Evolutionary conservation across 352 stramenopile species (phyloP).

Genomic region (Elongisporangium undulatum): DNA sequence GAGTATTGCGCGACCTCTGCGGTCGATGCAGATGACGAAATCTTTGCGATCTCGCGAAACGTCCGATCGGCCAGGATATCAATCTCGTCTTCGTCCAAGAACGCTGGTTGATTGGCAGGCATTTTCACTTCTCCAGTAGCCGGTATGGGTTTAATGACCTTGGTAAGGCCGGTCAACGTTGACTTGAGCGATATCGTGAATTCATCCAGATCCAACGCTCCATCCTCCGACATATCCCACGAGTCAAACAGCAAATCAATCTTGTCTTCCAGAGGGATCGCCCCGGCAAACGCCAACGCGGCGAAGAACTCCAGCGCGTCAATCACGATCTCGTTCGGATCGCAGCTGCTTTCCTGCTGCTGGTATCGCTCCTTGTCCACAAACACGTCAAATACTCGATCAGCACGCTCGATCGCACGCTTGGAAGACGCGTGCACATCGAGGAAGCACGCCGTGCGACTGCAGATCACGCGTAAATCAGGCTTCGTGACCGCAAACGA

Average conservation of each 20-base stretch:
- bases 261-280: conserved; percentile 63
- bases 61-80: conserved; percentile 48
- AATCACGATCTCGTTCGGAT: conserved; percentile 21
- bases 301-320: conserved; percentile 82
- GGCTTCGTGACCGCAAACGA: conserved; percentile 61
- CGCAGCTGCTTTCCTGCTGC: conserved; percentile 12
- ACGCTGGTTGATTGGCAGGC: conserved; percentile 3
- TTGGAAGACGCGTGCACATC: conserved; percentile 37
- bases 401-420: conserved; percentile 34
- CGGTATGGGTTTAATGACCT: conserved; percentile 43
- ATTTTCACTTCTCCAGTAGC: conserved; percentile 1
- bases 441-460: conserved; percentile 30
- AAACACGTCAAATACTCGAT: conserved; percentile 61
- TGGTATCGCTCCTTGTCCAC: conserved; percentile 20
- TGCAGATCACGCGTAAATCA: conserved; percentile 65
- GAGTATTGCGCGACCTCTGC: conserved; percentile 23
- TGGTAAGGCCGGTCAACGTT: conserved; percentile 59
- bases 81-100: conserved; percentile 64
- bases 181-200: conserved; percentile 88
- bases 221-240: conserved; percentile 85
- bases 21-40: conserved; percentile 10
- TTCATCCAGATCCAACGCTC: conserved; percentile 71
- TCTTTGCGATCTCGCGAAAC: conserved; percentile 65
- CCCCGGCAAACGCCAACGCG: conserved; percentile 60
- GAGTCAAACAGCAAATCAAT: conserved; percentile 83